Base-by-base conservation (phyloP, 768 basidiomycete species). In the Mycena leptocephala region DNA sequence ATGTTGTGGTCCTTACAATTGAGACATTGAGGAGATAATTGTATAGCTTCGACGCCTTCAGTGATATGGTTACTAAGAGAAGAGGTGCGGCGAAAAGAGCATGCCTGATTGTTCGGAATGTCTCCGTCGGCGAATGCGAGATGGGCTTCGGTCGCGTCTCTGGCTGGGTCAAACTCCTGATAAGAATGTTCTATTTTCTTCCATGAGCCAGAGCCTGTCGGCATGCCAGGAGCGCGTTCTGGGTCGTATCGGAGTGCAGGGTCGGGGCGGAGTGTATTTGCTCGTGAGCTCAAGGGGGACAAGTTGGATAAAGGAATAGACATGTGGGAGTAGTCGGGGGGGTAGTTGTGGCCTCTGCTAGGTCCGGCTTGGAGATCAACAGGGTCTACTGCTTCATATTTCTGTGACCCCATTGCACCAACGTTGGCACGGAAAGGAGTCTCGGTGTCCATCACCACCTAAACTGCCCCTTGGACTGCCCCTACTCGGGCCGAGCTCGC, bases 21-120 rank as follows among this genome's bases (percentile, higher is more conserved):
- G 94, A 95, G 24, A 91, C 90, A 80, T 93, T 93, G 65, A 96
- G 81, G 11, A 96, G 88, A 83, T 94, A 96, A 76, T 93, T 87
- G 85, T 96, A 96, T 5, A 94, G 82, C 79, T 88, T 90, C 0
- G 90, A 85, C 51, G 94, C 82, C 94, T 95, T 59, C 69, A 65
- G 51, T 32, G 53, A 48, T 59, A 56, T 10, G 68, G 55, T 65
- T 48, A 72, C 35, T 71, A 10, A 64, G 28, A 16, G 32, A 65
- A 16, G 35, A 10, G 37, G 55, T 59, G 56, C 33, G 65, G 41
- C 37, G 55, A 68, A 64, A 3, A 37, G 64, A 37, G 82, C 87
- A 53, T 79, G 90, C 93, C 82, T 86, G 89, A 79, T 89, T 90
- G 46, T 90, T 88, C 3, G 93, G 91, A 14, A 90, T 78, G 81